Evolutionary conservation across 768 basidiomycete genomes (phyloP).

Genomic region (Zangia roseola): DNA sequence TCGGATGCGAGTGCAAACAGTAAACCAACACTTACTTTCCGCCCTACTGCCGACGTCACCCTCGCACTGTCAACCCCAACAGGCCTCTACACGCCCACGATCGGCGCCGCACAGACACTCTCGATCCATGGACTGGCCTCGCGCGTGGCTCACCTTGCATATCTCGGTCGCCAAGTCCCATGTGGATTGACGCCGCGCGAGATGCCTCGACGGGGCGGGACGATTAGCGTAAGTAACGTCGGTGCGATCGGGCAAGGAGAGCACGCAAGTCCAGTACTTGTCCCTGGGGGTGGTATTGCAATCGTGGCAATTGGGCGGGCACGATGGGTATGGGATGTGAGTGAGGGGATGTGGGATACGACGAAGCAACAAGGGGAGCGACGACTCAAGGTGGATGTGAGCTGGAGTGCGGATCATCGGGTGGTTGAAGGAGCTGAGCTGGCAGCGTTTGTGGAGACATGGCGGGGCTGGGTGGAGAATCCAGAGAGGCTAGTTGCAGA

Average conservation of each 20-base stretch:
- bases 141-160: slow-evolving; percentile 55
- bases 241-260: slow-evolving; percentile 77
- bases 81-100: slow-evolving; percentile 80
- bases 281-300: slow-evolving; percentile 81
- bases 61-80: slow-evolving; percentile 79
- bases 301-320: slow-evolving; percentile 82
- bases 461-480: slow-evolving; percentile 76
- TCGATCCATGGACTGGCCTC: slow-evolving; percentile 64
- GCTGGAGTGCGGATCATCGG: slow-evolving; percentile 86
- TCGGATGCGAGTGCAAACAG: slow-evolving; percentile 9
- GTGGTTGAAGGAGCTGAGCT: slow-evolving; percentile 89
- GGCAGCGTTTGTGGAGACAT: slow-evolving; percentile 83
- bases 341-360: slow-evolving; percentile 35
- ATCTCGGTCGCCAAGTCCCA: slow-evolving; percentile 67
- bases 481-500: slow-evolving; percentile 68
- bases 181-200: slow-evolving; percentile 61
- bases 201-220: slow-evolving; percentile 75
- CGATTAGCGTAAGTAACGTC: slow-evolving; percentile 79
- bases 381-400: slow-evolving; percentile 60
- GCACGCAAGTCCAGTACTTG: slow-evolving; percentile 69
- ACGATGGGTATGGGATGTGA: slow-evolving; percentile 74
- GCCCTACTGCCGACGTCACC: slow-evolving; percentile 71
- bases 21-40: slow-evolving; percentile 71
- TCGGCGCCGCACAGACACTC: slow-evolving; percentile 51
- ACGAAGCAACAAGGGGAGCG: slow-evolving; percentile 39